phyloP scores from a whole-genome alignment of 2,329 filamentous ascomycete genomes.

The Colletotrichum filicis region DNA sequence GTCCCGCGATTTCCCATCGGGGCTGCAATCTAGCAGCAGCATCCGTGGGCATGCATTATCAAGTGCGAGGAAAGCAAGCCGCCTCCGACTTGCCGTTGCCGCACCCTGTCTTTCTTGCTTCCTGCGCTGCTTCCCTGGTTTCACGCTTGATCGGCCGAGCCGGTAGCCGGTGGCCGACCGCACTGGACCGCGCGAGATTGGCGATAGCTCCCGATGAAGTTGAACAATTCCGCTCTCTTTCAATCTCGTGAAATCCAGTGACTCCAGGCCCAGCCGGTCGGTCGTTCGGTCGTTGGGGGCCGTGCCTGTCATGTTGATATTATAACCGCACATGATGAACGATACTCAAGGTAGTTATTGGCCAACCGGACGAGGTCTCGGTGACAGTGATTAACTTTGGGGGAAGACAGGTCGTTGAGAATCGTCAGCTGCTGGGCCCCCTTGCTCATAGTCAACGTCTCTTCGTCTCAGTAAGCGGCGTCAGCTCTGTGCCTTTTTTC shows the following conservation, averaged over 20 bases:
- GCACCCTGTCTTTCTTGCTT: background rate
- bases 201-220: background rate
- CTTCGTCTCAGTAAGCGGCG: slow-evolving; percentile 3
- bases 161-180: background rate
- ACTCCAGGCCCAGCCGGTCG: too few species aligned
- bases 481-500: slow-evolving; percentile 8
- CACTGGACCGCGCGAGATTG: background rate
- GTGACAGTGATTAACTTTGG: slow-evolving; percentile 7
- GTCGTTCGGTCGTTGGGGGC: background rate
- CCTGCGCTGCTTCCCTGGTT: background rate
- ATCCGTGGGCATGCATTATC: background rate
- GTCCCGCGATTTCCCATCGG: slow-evolving; percentile 3
- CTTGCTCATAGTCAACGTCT: background rate
- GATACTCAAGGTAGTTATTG: too few species aligned
- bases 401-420: background rate
- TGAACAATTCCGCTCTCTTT: background rate
- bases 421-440: background rate
- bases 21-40: slow-evolving; percentile 7
- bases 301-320: background rate
- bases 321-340: too few species aligned
- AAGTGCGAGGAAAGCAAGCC: background rate
- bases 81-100: background rate
- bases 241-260: background rate
- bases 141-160: slow-evolving; percentile 17
- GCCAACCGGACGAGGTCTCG: background rate